Evolutionary conservation across 2,329 filamentous ascomycete genomes (phyloP), one percentile per base, ranked within the genome.

Genomic region (Cladophialophora carrionii): DNA sequence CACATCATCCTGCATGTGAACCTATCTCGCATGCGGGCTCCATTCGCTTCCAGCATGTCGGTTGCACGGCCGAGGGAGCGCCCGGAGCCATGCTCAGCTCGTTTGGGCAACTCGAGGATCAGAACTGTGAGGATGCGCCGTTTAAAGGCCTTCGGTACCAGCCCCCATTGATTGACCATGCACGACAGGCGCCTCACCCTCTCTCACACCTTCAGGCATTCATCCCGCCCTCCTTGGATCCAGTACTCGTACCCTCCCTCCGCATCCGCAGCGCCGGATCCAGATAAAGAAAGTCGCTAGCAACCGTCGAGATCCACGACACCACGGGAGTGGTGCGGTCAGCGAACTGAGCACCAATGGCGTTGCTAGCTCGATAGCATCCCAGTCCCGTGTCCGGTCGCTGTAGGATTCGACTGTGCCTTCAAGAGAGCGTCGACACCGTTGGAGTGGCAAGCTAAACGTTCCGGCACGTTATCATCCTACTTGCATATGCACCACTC

Each of bases 21-120:
- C 32, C 31, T 29, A 41, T 58, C 62, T 20, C 34, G 5, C 31
- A 43, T 53, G 49, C 57, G 22, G 29, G 22, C 46, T 54, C 53
- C 43, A 57, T 64, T 66, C 64, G 64, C 64, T 66, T 61, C 64
- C 61, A 66, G 12, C 20, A 49, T 9, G 37, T 26, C 48, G 64
- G 61, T 64, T 64, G 61, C 51, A 63, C 57, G 17, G 29, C 57
- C 22, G 34, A 57, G 58, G 63, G 58, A 62, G 63, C 26, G 63
- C 43, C 63, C 63, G 58, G 22, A 54, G 53, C 57, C 34, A n/a
- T 49, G 52, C 53, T n/a, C 62, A 60, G 49, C 29, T n/a, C 53
- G 20, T 26, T 53, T 60, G 29, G n/a, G 41, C 56, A 60, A 49
- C 12, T 56, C 41, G 32, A 43, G 46, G 57, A 43, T 6, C 26